Base-by-base conservation (phyloP, 225 moss, liverwort and hornwort genomes). In the Ulota crispa region DNA sequence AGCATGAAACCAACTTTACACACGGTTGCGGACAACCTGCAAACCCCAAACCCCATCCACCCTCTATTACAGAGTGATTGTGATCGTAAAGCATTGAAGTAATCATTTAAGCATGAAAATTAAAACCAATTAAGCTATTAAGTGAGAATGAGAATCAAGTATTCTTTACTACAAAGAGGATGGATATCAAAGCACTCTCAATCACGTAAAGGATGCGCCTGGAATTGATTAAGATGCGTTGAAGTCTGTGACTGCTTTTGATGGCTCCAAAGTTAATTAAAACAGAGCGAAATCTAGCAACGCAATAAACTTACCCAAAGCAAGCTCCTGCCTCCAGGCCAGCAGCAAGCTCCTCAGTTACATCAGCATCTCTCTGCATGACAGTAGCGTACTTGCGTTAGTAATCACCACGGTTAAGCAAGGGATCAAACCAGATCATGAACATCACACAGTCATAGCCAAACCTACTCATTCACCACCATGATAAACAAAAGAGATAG, bases 291-390 rank as follows among this genome's bases (percentile, higher is more conserved):
- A 24, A 69, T 62, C 19, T 61, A 52, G 21, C 43, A 56, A 62
- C 18, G 64, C 31, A 64, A 41, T 9, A 52, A 53, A 81, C 85
- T 77, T 78, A 95, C 97, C 97, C 97, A 90, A 97, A 97, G 85
- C 93, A 97, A 80, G 94, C 92, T 86, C 97, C 97, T n/a, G 97
- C 97, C 85, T 97, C 95, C 80, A 97, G 76, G 64, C 97, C 97
- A 73, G 97, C 91, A 84, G 97, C 92, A 89, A 97, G 89, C 83
- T 97, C 97, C 84, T 97, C 97, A 88, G 91, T 94, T 66, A 97
- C 97, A 76, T 97, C 95, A 81, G 89, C 83, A 82, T 91, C 92
- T 83, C 88, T 93, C 97, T 97, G 89, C 88, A 94, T 82, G 69
- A 36, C 57, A 72, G 43, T 20, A 57, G 73, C 43, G 15, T 72